Percentiles rank a stretch among this genome's conserved stretches.
Evolutionary conservation across 495 filamentous ascomycete species (phyloP).

Genomic region (Aspergillus funiculosus): DNA sequence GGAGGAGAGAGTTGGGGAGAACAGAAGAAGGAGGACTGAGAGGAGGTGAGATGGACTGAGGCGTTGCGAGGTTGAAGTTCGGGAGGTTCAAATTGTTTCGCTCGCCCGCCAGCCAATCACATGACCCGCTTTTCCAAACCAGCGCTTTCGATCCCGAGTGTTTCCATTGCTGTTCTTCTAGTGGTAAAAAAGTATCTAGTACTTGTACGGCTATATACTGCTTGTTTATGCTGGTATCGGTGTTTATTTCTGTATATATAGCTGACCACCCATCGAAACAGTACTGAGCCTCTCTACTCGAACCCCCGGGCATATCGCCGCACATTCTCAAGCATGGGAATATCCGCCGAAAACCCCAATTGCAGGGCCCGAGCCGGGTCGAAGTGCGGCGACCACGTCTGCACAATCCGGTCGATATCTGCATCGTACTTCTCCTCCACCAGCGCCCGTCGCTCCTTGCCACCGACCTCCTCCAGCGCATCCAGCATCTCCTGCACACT

Average conservation of each 20-base stretch:
- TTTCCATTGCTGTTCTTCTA: too few relatives aligned
- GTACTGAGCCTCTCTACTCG: slow-evolving; percentile 6
- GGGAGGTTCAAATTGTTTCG: slow-evolving; percentile 51
- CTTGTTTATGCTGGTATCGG: too few relatives aligned
- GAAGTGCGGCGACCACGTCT: slow-evolving; percentile 67
- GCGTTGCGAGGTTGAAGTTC: slow-evolving; percentile 48
- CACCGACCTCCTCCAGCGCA: slow-evolving; percentile 62
- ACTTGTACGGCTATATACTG: too few relatives aligned
- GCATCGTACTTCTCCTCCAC: slow-evolving; percentile 63
- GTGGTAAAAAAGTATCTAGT: too few relatives aligned
- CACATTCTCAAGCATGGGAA: slow-evolving; percentile 52
- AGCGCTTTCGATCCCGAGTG: slow-evolving; percentile 35
- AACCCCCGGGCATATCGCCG: slow-evolving; percentile 43
- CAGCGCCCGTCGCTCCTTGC: slow-evolving; percentile 57
- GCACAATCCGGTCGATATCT: slow-evolving; percentile 62
- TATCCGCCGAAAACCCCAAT: slow-evolving; percentile 58
- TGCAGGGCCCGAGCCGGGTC: slow-evolving; percentile 52
- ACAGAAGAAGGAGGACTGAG: slow-evolving; percentile 29
- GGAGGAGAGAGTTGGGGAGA: slow-evolving; percentile 26
- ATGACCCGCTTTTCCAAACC: slow-evolving; percentile 46
- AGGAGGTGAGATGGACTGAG: slow-evolving; percentile 31
- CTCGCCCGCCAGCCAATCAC: slow-evolving; percentile 44
- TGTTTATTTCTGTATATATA: background rate
- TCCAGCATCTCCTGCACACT: slow-evolving; percentile 71
- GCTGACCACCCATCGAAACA: background rate